Percentiles rank a stretch among this genome's conserved stretches.
Evolutionary conservation across 306 rosid genomes (phyloP).

Genomic region (Rosa persica): DNA sequence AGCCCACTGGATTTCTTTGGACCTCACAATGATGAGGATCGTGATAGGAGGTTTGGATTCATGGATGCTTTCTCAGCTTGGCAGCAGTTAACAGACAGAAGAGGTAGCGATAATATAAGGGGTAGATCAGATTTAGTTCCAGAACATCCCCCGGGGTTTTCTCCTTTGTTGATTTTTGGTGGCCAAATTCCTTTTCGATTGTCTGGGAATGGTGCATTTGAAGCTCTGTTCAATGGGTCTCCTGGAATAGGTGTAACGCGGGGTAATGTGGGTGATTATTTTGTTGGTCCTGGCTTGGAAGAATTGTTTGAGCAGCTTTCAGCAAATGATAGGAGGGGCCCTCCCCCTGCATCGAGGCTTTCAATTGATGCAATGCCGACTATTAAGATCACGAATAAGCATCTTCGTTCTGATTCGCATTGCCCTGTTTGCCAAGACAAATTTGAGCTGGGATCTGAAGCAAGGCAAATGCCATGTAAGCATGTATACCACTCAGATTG

Average conservation of each 20-base stretch:
- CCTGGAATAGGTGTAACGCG: slow-evolving; percentile 59
- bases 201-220: slow-evolving; percentile 58
- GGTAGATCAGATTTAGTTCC: slow-evolving; percentile 41
- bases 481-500: slow-evolving; percentile 70
- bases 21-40: slow-evolving; percentile 38
- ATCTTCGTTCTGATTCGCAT: slow-evolving; percentile 66
- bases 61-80: slow-evolving; percentile 55
- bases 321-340: slow-evolving; percentile 61
- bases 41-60: slow-evolving; percentile 37
- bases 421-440: slow-evolving; percentile 72
- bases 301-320: slow-evolving; percentile 77
- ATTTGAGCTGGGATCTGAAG: slow-evolving; percentile 66
- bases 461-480: slow-evolving; percentile 72
- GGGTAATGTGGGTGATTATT: slow-evolving; percentile 67
- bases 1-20: slow-evolving; percentile 47
- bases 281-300: slow-evolving; percentile 76
- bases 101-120: slow-evolving; percentile 34
- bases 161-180: slow-evolving; percentile 62
- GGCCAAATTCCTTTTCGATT: slow-evolving; percentile 63
- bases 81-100: slow-evolving; percentile 48
- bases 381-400: slow-evolving; percentile 52
- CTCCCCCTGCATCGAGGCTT: slow-evolving; percentile 62
- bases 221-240: slow-evolving; percentile 61
- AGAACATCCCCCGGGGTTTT: slow-evolving; percentile 39
- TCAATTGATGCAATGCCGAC: slow-evolving; percentile 71